Percentiles rank a stretch among this genome's conserved stretches.
These are phyloP conservation scores for Pilasporangium apinafurcum DNA, from an alignment of 352 stramenopile species.

Conservation along the genomic window DNA sequence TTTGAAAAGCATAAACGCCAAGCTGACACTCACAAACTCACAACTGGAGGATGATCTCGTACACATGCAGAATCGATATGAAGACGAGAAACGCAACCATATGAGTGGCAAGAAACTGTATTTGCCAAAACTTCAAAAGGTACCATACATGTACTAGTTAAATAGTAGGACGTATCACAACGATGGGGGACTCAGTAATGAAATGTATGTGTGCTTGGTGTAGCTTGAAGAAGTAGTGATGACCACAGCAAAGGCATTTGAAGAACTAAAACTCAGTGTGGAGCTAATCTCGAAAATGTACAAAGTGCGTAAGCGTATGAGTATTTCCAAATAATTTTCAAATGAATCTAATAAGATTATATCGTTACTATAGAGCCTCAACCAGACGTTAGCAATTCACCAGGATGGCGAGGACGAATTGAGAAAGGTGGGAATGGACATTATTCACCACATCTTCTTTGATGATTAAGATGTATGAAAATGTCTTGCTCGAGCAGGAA, in stretches of 20 bases:
- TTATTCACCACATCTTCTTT: no score
- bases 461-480: background rate
- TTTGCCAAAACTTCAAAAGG: constrained; percentile 67
- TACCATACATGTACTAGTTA: background rate
- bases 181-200: background rate
- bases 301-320: constrained; percentile 26
- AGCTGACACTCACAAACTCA: constrained; percentile 56
- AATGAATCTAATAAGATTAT: background rate
- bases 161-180: background rate
- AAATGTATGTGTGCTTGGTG: background rate
- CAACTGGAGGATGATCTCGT: constrained; percentile 67
- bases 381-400: constrained; percentile 32
- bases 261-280: constrained; percentile 78
- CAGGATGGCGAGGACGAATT: constrained; percentile 57
- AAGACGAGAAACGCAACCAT: constrained; percentile 58
- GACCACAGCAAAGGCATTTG: constrained; percentile 47
- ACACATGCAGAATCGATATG: constrained; percentile 61
- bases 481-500: constrained; percentile 16
- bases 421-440: constrained; percentile 24
- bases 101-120: constrained; percentile 64
- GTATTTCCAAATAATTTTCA: background rate
- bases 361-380: constrained; percentile 20
- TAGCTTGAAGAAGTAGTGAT: constrained; percentile 64
- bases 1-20: constrained; percentile 50
- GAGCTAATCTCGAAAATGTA: constrained; percentile 87